Percentiles rank a stretch among this genome's conserved stretches.
Conservation (phyloP, 768 basidiomycete genomes). For the Russula ochroleuca region DNA sequence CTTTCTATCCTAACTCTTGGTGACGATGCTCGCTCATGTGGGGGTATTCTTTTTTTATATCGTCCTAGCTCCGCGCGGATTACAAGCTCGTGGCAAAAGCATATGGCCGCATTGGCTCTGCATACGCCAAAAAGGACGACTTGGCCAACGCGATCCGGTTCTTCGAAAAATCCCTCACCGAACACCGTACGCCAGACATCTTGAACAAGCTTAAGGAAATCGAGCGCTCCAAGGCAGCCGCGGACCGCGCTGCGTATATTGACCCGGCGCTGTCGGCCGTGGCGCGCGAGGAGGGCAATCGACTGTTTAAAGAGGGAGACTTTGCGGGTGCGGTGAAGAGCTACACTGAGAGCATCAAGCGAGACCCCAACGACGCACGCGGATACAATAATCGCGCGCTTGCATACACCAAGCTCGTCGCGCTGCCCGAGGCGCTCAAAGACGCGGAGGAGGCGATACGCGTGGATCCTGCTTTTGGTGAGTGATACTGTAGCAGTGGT, state of each 20-base stretch:
- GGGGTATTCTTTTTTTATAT: neutral
- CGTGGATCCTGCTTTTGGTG: conserved; percentile 81
- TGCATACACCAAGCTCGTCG: conserved; percentile 91
- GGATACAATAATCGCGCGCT: conserved; percentile 99
- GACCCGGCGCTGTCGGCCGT: conserved; percentile 76
- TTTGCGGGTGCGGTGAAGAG: conserved; percentile 88
- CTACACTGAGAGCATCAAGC: conserved; percentile 96
- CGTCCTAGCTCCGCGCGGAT: conserved; percentile 71
- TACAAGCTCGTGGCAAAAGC: conserved; percentile 96
- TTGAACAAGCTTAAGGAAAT: conserved; percentile 83
- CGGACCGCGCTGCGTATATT: conserved; percentile 78
- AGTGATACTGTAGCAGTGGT: conserved; percentile 28
- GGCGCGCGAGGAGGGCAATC: conserved; percentile 91
- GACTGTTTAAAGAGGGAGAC: conserved; percentile 85
- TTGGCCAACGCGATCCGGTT: conserved; percentile 76
- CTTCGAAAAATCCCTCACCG: conserved; percentile 89
- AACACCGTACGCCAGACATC: conserved; percentile 93
- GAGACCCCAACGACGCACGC: conserved; percentile 82
- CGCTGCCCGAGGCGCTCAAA: conserved; percentile 93
- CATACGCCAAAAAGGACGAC: conserved; percentile 81
- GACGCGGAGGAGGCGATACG: conserved; percentile 92
- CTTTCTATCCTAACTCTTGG: neutral
- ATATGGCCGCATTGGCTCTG: conserved; percentile 80
- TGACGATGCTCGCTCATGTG: neutral
- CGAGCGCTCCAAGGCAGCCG: conserved; percentile 75